A percentile compares a stretch with the other conserved stretches of the same genome.
phyloP scores from a whole-genome alignment of 2,329 filamentous ascomycete genomes.

The Fusarium coicis region DNA sequence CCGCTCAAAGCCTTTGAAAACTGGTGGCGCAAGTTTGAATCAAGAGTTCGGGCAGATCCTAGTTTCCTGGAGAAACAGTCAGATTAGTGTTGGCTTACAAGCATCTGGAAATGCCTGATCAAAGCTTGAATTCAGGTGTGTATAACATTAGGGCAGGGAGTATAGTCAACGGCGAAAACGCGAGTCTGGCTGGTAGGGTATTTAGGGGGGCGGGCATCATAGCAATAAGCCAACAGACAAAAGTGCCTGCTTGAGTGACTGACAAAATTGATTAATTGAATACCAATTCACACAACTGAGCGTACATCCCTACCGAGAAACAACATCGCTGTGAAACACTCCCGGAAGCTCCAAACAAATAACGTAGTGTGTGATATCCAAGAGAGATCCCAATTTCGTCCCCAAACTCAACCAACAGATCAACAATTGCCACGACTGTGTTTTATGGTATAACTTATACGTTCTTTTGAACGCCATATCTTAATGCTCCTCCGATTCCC shows the following conservation, averaged over 20 bases:
- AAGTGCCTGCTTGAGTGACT: conserved; percentile 18
- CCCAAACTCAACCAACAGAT: background rate
- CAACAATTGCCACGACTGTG: conserved; percentile 14
- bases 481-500: background rate
- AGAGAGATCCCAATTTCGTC: background rate
- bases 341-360: background rate
- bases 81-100: conserved; percentile 23
- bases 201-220: background rate
- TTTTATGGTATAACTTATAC: conserved; percentile 14
- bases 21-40: conserved; percentile 98
- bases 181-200: background rate
- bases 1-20: conserved; percentile 95
- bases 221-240: background rate
- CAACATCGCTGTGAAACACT: background rate
- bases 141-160: background rate
- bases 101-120: background rate
- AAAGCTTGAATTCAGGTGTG: background rate
- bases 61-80: conserved; percentile 80
- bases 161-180: background rate
- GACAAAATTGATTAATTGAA: background rate
- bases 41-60: conserved; percentile 84
- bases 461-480: conserved; percentile 27
- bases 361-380: background rate
- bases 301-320: background rate
- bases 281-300: conserved; percentile 1